Evolutionary conservation across 2,329 filamentous ascomycete species (phyloP), one percentile per base, ranked within the genome.

Genomic region (Didymella keratinophila): DNA sequence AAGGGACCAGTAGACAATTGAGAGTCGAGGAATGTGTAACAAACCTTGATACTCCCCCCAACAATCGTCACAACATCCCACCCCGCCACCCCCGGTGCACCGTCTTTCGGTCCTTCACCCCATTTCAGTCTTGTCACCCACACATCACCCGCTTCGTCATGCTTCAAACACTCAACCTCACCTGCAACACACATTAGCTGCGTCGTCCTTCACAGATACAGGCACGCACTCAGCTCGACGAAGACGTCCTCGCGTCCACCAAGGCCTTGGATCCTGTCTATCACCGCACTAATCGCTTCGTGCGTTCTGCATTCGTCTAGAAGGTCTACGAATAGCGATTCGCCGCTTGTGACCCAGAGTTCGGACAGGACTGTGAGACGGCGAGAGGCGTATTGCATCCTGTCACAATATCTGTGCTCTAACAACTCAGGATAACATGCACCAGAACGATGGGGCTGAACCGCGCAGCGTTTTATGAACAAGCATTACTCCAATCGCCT

Each of bases 121-220:
- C 36, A 54, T 9, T 41, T 32, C 14, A 42, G 9, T 18, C 36
- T 54, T 10, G 34, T 54, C 12, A 54, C 27, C 36, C 25, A 47
- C 1, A 14, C 12, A 34, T 54, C 43, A 2, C n/a, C 34, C 14
- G 41, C 25, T 4, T 25, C 43, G 8, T 37, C 41, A 8, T 52
- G n/a, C 20, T 39, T 52, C 20, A 53, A 41, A 11, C 42, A 53
- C 34, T 41, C 34, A 4, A 41, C 36, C 10, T 41, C 18, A 16
- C 34, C 34, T 41, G 1, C 18, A 9, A 2, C 8, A 18, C 4
- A 28, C 1, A 20, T 23, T 28, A 14, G 27, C 18, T 9, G 34
- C n/a, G 10, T 18, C 6, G 34, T 25, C 18, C 0, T 36, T 20
- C 1, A 2, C 8, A 1, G 39, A 20, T 42, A 14, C 39, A 23